Evolutionary conservation across 192 early-diverging fungal genomes (phyloP), one percentile per base, ranked within the genome.

Genomic region (Coemansia sp.): DNA sequence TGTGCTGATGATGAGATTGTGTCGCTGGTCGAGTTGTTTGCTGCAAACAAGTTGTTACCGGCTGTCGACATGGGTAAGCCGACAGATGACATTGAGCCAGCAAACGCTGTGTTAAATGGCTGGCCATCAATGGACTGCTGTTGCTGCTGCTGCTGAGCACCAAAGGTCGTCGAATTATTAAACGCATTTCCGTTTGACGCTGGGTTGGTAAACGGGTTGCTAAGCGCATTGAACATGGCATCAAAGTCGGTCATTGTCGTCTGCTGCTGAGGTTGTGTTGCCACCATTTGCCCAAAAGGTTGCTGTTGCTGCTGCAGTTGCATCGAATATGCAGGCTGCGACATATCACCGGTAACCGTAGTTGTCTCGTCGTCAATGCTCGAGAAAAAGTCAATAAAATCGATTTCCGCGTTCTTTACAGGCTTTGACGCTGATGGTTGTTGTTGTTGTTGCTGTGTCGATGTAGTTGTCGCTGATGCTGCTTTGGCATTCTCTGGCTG

Each of bases 371-470:
- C 69, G 33, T 81, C 80, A 30, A 81, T 78, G 39, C 80, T 81
- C 14, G 80, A 66, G 65, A 81, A 81, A 61, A 81, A 81, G 64
- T 81, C 80, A 18, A 81, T 81, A 64, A 81, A 70, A 50, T 81
- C 71, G 3, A 71, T 62, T 38, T 73, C 68, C 0, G 54, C 63
- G 11, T 15, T 17, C 24, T 41, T 58, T 12, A 30, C 49, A 15
- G 53, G 24, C 39, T 58, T 58, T 30, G 14, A 18, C 61, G 14
- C 15, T 37, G 21, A 27, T 40, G 37, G 44, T 27, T 24, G 49
- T 23, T 7, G 49, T 17, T 9, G 55, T 27, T 22, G 62, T 22
- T 11, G 27, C 30, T 5, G 21, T 34, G 1, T 13, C 15, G 17
- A n/a, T 17, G 9, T 47, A 13, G 19, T 30, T 57, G 11, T 15